Evolutionary conservation across 805 yeast species (phyloP).

Genomic region (Yarrowia sp.): DNA sequence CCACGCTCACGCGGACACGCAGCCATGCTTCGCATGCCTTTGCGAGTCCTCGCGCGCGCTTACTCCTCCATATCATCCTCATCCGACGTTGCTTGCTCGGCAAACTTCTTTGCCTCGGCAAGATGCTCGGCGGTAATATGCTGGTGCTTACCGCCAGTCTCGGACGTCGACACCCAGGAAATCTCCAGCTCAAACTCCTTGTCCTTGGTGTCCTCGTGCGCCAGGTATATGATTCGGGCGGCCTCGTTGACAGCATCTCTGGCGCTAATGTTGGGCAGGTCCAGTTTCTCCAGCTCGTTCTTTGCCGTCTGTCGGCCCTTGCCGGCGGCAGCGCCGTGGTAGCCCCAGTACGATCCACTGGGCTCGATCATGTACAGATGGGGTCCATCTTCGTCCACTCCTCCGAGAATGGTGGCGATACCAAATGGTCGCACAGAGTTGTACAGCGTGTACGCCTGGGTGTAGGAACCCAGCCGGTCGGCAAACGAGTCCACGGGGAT

Average conservation of each 20-base stretch:
- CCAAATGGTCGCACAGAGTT: slow-evolving; percentile 98
- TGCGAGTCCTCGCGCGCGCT: neutral
- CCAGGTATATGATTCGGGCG: slow-evolving; percentile 86
- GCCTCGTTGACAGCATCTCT: slow-evolving; percentile 89
- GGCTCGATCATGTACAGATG: slow-evolving; percentile 97
- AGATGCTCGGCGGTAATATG: slow-evolving; percentile 76
- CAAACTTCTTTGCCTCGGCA: slow-evolving; percentile 78
- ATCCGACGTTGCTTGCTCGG: slow-evolving; percentile 80
- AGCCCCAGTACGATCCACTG: slow-evolving; percentile 97
- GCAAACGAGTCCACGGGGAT: slow-evolving; percentile 79
- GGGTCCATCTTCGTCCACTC: slow-evolving; percentile 84
- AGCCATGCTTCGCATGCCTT: too few relatives aligned
- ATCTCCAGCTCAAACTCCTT: slow-evolving; percentile 94
- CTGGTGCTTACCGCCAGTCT: slow-evolving; percentile 77
- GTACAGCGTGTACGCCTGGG: slow-evolving; percentile 92
- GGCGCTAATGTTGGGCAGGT: slow-evolving; percentile 63
- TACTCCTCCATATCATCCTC: slow-evolving; percentile 64
- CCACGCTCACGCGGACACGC: too few relatives aligned
- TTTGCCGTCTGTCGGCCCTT: slow-evolving; percentile 98
- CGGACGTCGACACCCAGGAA: slow-evolving; percentile 77
- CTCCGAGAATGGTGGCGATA: slow-evolving; percentile 87
- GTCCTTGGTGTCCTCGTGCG: slow-evolving; percentile 97
- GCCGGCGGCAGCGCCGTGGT: slow-evolving; percentile 95
- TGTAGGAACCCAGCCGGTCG: slow-evolving; percentile 84
- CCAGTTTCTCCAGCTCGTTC: slow-evolving; percentile 89